Percentiles rank a stretch among this genome's conserved stretches.
Conservation (phyloP, 2,329 filamentous ascomycete genomes). For the Aspergillus ochraceoroseus region DNA sequence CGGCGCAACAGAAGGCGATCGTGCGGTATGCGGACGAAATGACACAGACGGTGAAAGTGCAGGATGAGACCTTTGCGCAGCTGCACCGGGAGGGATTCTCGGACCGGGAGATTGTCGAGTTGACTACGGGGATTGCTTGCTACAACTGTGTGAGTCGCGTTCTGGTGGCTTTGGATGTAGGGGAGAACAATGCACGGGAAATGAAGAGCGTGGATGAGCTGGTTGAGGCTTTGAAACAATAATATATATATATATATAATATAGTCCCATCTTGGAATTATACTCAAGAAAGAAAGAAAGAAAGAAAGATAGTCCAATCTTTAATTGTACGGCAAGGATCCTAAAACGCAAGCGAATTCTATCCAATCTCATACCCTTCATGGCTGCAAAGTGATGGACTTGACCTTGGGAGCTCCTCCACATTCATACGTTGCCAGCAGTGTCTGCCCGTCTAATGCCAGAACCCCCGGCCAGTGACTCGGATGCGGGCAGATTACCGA, state of each 20-base stretch:
- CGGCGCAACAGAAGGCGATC: constrained; percentile 61
- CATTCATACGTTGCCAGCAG: constrained; percentile 31
- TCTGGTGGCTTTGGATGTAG: constrained; percentile 71
- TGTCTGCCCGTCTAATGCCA: constrained; percentile 24
- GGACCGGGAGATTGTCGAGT: constrained; percentile 73
- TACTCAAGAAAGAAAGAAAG: background rate
- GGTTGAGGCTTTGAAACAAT: constrained; percentile 42
- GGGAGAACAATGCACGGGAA: constrained; percentile 46
- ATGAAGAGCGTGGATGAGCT: constrained; percentile 66
- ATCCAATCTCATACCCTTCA: background rate
- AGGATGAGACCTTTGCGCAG: constrained; percentile 60
- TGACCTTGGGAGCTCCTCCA: constrained; percentile 25
- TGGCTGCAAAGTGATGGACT: constrained; percentile 20
- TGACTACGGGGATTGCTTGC: constrained; percentile 76
- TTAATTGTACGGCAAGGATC: no score
- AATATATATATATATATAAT: constrained; percentile 2
- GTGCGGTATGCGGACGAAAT: constrained; percentile 75
- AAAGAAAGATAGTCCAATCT: background rate
- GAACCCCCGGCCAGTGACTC: constrained; percentile 42
- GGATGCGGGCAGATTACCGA: constrained; percentile 28
- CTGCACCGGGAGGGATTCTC: constrained; percentile 57
- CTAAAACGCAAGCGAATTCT: no score
- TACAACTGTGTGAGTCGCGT: constrained; percentile 89
- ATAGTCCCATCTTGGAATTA: background rate
- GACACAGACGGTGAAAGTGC: constrained; percentile 66